Conservation (phyloP, 2,329 filamentous ascomycete genomes). For the Fusarium nanum region DNA sequence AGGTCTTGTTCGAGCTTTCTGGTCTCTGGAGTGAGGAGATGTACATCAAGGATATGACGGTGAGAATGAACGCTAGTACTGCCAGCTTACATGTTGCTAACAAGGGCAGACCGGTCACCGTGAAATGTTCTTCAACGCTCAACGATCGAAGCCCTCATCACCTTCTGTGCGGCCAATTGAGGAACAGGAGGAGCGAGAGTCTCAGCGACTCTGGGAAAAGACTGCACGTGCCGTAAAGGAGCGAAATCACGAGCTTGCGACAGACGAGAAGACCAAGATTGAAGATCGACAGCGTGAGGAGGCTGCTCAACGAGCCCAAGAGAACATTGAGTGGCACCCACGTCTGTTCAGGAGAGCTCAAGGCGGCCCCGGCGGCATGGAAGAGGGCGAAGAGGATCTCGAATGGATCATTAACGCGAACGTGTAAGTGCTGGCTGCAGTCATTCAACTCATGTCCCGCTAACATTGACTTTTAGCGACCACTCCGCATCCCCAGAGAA, state of each 20-base stretch:
- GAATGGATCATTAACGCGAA: conserved; percentile 95
- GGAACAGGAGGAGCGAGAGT: conserved; percentile 91
- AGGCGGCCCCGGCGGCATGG: conserved; percentile 74
- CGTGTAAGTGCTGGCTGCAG: conserved; percentile 68
- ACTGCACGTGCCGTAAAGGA: conserved; percentile 85
- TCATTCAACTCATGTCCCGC: not conserved
- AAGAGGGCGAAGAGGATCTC: conserved; percentile 87
- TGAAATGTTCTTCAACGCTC: conserved; percentile 89
- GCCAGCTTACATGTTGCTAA: conserved; percentile 1
- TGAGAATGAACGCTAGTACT: conserved; percentile 55
- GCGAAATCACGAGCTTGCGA: conserved; percentile 88
- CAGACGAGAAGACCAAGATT: conserved; percentile 95
- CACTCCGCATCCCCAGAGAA: conserved; percentile 68
- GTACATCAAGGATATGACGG: conserved; percentile 85
- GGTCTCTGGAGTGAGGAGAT: conserved; percentile 96
- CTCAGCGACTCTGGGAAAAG: conserved; percentile 85
- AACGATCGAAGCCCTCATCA: conserved; percentile 78
- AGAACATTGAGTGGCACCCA: conserved; percentile 88
- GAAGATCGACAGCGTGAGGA: conserved; percentile 93
- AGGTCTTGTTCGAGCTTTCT: conserved; percentile 89
- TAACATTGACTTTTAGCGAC: conserved; percentile 46
- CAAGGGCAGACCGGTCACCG: conserved; percentile 81
- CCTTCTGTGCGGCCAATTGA: conserved; percentile 80
- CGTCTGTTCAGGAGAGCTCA: conserved; percentile 83
- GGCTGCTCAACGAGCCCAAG: conserved; percentile 80